phyloP scores from a whole-genome alignment of 495 filamentous ascomycete species.

The Xylaria palmicola region DNA sequence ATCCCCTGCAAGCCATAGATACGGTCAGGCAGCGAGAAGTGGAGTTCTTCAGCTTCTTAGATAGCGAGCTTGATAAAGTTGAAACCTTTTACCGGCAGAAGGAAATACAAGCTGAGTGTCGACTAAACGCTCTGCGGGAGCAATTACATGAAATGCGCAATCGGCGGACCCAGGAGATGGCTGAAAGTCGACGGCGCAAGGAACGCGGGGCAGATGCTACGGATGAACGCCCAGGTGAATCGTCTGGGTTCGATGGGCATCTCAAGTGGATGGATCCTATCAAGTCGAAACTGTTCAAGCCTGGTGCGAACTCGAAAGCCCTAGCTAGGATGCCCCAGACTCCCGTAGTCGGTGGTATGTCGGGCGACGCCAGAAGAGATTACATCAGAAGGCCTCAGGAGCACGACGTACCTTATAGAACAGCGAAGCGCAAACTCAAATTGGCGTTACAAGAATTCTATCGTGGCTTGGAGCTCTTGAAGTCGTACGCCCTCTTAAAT shows the following conservation, averaged over 20 bases:
- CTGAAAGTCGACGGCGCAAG: constrained; percentile 35
- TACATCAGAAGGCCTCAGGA: constrained; percentile 59
- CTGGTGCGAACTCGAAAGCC: constrained; percentile 48
- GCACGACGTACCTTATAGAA: constrained; percentile 70
- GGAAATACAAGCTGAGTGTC: constrained; percentile 72
- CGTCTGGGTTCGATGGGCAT: constrained; percentile 19
- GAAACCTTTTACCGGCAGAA: constrained; percentile 81
- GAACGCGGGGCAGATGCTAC: constrained; percentile 29
- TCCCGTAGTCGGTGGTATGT: constrained; percentile 33
- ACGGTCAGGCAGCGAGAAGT: constrained; percentile 57
- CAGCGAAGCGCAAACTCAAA: constrained; percentile 89
- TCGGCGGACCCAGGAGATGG: constrained; percentile 70
- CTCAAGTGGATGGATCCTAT: constrained; percentile 43
- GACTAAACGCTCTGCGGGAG: constrained; percentile 67
- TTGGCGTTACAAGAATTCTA: constrained; percentile 89
- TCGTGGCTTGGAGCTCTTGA: constrained; percentile 83
- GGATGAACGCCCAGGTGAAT: constrained; percentile 21
- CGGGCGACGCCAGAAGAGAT: constrained; percentile 51
- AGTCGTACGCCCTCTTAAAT: constrained; percentile 86
- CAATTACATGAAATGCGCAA: constrained; percentile 89
- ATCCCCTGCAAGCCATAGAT: constrained; percentile 42
- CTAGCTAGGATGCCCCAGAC: constrained; percentile 42
- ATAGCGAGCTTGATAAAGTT: constrained; percentile 78
- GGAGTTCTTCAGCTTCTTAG: constrained; percentile 78
- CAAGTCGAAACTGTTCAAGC: constrained; percentile 42